These are phyloP conservation scores for Chalaropsis ovoidea DNA, from an alignment of 2,329 filamentous ascomycete species.

Conservation along the genomic window DNA sequence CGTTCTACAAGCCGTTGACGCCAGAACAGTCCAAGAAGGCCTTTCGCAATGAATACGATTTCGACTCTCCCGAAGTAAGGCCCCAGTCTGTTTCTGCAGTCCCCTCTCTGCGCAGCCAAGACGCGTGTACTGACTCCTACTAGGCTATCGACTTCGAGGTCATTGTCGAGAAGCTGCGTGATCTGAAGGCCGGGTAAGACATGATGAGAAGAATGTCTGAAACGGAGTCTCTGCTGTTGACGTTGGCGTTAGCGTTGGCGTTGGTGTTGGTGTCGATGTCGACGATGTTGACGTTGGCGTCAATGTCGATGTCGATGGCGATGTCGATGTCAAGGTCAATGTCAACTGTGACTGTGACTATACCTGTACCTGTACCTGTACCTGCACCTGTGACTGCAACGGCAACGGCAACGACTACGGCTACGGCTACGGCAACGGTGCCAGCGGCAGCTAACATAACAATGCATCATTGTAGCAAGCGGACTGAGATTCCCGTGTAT, in stretches of 20 bases:
- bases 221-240: background rate
- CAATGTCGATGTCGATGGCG: too few species aligned
- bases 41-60: conserved; percentile 87
- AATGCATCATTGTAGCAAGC: conserved; percentile 47
- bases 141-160: conserved; percentile 86
- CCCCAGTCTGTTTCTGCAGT: background rate
- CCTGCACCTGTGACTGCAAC: too few species aligned
- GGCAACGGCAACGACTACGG: background rate
- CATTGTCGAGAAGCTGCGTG: conserved; percentile 64
- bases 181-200: conserved; percentile 81
- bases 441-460: background rate
- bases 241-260: background rate
- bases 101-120: background rate
- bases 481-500: conserved; percentile 85
- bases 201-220: background rate
- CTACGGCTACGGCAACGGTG: background rate
- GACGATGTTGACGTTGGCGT: too few species aligned
- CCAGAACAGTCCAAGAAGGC: conserved; percentile 68
- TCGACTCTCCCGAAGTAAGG: conserved; percentile 70
- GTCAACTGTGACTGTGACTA: too few species aligned
- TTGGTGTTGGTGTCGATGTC: too few species aligned
- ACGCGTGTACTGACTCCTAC: background rate
- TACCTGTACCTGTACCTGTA: too few species aligned
- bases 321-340: too few species aligned
- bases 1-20: conserved; percentile 86